Percentiles rank a stretch among this genome's conserved stretches.
phyloP scores from a whole-genome alignment of 805 yeast species.

The Debaryomyces maramus region DNA sequence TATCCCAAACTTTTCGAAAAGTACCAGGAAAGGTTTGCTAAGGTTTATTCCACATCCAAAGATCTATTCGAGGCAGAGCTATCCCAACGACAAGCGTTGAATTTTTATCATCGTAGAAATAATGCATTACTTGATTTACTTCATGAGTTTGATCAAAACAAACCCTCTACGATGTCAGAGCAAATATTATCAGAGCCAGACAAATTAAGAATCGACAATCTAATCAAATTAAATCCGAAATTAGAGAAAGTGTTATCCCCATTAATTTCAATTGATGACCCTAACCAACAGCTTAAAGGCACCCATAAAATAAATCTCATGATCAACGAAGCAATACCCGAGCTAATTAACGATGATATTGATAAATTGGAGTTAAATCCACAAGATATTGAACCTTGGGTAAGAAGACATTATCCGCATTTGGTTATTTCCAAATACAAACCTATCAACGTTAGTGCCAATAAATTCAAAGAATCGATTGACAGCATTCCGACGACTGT shows the following conservation, averaged over 20 bases:
- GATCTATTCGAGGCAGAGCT: slow-evolving; percentile 31
- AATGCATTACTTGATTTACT: slow-evolving; percentile 36
- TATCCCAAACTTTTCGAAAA: slow-evolving; percentile 27
- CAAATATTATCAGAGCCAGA: slow-evolving; percentile 9
- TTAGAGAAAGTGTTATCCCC: slow-evolving; percentile 18
- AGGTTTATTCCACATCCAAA: slow-evolving; percentile 22
- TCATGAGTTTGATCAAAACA: slow-evolving; percentile 15
- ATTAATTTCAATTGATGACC: slow-evolving; percentile 12
- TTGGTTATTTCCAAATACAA: slow-evolving; percentile 35
- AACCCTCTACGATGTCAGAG: background rate
- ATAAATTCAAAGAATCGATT: slow-evolving; percentile 20
- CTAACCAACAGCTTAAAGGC: slow-evolving; percentile 14
- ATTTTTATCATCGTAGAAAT: slow-evolving; percentile 36
- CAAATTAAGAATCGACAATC: slow-evolving; percentile 20
- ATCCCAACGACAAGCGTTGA: slow-evolving; percentile 34
- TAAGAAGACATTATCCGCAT: slow-evolving; percentile 34
- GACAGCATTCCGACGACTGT: background rate
- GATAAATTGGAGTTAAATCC: slow-evolving; percentile 38
- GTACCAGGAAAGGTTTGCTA: slow-evolving; percentile 26
- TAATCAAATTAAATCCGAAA: slow-evolving; percentile 23
- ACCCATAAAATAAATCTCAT: slow-evolving; percentile 25
- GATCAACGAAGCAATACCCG: slow-evolving; percentile 38
- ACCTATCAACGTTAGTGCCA: slow-evolving; percentile 27
- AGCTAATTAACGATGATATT: slow-evolving; percentile 37
- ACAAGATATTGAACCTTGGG: slow-evolving; percentile 39